phyloP scores from a whole-genome alignment of 805 yeast genomes.

The Candida sakaeoensis region DNA sequence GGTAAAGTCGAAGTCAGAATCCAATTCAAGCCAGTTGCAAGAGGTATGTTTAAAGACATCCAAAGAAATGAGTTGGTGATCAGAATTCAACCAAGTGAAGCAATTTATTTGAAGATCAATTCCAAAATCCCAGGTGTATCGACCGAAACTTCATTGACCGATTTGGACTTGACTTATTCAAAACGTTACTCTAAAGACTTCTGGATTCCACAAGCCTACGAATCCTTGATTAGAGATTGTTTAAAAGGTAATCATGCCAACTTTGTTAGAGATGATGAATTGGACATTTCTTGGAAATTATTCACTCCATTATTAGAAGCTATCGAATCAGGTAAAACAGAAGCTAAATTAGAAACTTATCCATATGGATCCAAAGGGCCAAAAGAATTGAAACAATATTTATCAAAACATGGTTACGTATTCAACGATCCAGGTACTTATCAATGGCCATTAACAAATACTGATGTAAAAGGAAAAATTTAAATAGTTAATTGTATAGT shows the following conservation, averaged over 20 bases:
- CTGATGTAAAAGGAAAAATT: constrained; percentile 29
- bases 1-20: constrained; percentile 93
- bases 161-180: constrained; percentile 83
- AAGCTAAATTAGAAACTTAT: constrained; percentile 66
- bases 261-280: constrained; percentile 96
- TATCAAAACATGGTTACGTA: constrained; percentile 70
- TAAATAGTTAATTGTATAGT: constrained; percentile 10
- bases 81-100: constrained; percentile 92
- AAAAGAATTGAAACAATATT: constrained; percentile 51
- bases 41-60: constrained; percentile 75
- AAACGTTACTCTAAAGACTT: constrained; percentile 73
- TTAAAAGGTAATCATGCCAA: constrained; percentile 91
- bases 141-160: constrained; percentile 77
- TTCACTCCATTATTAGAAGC: constrained; percentile 87
- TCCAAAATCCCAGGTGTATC: constrained; percentile 91
- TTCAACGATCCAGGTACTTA: constrained; percentile 61
- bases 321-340: constrained; percentile 62
- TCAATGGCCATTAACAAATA: constrained; percentile 87
- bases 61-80: constrained; percentile 91
- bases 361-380: constrained; percentile 95
- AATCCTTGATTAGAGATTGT: constrained; percentile 89
- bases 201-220: constrained; percentile 98
- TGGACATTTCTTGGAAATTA: constrained; percentile 87
- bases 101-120: constrained; percentile 89
- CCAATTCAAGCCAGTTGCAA: constrained; percentile 83